Conservation (phyloP, 139 green algal species). For the Tetraselmis chui region DNA sequence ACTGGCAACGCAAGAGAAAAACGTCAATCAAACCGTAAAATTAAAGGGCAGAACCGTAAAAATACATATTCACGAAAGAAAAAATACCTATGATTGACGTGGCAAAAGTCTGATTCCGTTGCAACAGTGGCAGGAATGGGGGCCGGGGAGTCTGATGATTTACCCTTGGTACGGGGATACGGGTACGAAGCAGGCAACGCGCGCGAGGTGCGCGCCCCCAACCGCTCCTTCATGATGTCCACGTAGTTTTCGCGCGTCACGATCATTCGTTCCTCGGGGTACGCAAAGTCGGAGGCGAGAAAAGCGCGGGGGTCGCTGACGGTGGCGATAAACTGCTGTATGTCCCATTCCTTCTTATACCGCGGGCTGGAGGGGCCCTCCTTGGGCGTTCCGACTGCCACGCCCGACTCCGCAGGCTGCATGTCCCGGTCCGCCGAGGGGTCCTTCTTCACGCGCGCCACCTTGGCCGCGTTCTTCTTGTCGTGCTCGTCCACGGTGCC, state of each 20-base stretch:
- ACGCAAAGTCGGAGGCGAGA: not conserved
- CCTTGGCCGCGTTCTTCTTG: not conserved
- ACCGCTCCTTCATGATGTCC: slow-evolving; percentile 1
- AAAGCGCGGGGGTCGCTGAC: not conserved
- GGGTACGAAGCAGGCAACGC: not conserved
- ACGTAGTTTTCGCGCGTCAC: slow-evolving; percentile 8
- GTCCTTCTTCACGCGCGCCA: not conserved
- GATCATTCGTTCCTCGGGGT: slow-evolving; percentile 1
- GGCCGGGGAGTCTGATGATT: too few relatives aligned
- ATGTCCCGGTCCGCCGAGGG: not conserved
- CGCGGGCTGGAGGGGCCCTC: not conserved
- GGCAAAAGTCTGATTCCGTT: too few relatives aligned
- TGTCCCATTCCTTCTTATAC: not conserved
- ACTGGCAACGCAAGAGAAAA: too few relatives aligned
- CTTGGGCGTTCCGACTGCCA: not conserved
- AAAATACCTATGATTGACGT: too few relatives aligned
- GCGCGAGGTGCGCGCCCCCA: not conserved
- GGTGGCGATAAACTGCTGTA: not conserved
- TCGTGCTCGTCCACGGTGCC: not conserved
- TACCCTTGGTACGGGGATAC: not conserved
- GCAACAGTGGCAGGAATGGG: too few relatives aligned
- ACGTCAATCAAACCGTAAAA: too few relatives aligned
- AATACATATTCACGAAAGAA: too few relatives aligned
- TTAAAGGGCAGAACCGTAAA: too few relatives aligned
- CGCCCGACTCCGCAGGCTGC: not conserved